Conservation (phyloP, 2,329 filamentous ascomycete species). For the Xenosphaeropsis pyriputrescens region DNA sequence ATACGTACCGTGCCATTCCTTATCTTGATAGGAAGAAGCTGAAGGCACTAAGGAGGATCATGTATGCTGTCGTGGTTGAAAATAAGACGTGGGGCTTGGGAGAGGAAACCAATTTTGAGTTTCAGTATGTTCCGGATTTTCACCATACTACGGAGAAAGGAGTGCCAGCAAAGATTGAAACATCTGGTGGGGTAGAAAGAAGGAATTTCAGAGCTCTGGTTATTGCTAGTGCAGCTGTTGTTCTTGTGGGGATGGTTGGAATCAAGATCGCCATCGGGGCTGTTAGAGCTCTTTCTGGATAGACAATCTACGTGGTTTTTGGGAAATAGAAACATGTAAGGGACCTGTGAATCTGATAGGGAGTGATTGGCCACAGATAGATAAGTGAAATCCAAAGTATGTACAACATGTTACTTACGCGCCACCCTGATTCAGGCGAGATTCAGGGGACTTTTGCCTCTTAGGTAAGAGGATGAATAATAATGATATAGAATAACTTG, state of each 20-base stretch:
- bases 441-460: too few species aligned
- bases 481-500: too few species aligned
- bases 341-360: too few species aligned
- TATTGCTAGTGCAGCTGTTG: slow-evolving; percentile 19
- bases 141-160: slow-evolving; percentile 21
- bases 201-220: slow-evolving; percentile 30
- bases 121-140: slow-evolving; percentile 53
- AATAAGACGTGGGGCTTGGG: slow-evolving; percentile 46
- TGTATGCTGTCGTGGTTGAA: slow-evolving; percentile 47
- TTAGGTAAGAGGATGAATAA: too few species aligned
- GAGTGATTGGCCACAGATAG: too few species aligned
- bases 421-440: too few species aligned
- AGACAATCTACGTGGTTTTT: not conserved
- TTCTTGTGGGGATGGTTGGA: slow-evolving; percentile 13
- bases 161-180: slow-evolving; percentile 3
- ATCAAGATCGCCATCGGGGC: slow-evolving; percentile 3
- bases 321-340: too few species aligned
- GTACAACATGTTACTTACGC: too few species aligned
- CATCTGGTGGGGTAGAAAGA: slow-evolving; percentile 24
- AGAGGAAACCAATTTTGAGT: slow-evolving; percentile 47
- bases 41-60: slow-evolving; percentile 19
- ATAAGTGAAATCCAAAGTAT: too few species aligned
- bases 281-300: not conserved
- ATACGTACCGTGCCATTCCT: slow-evolving; percentile 30
- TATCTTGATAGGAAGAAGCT: slow-evolving; percentile 32